A percentile compares a stretch with the other conserved stretches of the same genome.
Evolutionary conservation across 75 land plant species (phyloP).

Genomic region (Selaginella moellendorffii): DNA sequence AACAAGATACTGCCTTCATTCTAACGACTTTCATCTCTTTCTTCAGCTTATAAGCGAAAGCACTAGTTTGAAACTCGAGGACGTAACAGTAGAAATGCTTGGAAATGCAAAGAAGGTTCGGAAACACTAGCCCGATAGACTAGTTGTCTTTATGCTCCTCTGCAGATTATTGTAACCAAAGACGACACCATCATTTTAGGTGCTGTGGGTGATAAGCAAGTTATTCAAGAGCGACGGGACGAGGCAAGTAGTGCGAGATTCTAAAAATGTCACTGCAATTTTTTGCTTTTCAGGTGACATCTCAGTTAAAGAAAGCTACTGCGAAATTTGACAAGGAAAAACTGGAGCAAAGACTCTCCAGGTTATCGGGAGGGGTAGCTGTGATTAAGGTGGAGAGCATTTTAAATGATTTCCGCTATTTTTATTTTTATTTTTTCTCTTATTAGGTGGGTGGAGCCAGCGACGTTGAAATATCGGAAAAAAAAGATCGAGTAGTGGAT

Average conservation of each 20-base stretch:
- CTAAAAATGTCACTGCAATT: background rate
- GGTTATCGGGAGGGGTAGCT: slow-evolving; percentile 92
- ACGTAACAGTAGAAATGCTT: background rate
- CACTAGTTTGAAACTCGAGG: background rate
- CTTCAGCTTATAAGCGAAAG: background rate
- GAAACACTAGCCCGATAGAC: too few relatives aligned
- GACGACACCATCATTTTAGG: background rate
- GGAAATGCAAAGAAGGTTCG: background rate
- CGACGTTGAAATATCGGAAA: background rate
- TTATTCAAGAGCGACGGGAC: background rate
- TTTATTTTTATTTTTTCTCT: background rate
- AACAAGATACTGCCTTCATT: background rate
- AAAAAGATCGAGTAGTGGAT: background rate
- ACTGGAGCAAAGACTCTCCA: slow-evolving; percentile 63
- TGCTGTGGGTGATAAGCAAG: background rate
- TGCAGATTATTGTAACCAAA: background rate
- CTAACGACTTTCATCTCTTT: background rate
- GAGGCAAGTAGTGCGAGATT: background rate
- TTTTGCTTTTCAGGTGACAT: background rate
- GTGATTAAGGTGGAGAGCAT: slow-evolving; percentile 51
- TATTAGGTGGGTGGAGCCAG: background rate
- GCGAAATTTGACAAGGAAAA: slow-evolving; percentile 84
- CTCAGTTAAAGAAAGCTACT: slow-evolving; percentile 22
- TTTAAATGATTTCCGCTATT: background rate
- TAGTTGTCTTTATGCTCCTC: too few relatives aligned